These are phyloP conservation scores for Apiospora kogelbergensis DNA, from an alignment of 2,329 filamentous ascomycete genomes.

Conservation along the genomic window DNA sequence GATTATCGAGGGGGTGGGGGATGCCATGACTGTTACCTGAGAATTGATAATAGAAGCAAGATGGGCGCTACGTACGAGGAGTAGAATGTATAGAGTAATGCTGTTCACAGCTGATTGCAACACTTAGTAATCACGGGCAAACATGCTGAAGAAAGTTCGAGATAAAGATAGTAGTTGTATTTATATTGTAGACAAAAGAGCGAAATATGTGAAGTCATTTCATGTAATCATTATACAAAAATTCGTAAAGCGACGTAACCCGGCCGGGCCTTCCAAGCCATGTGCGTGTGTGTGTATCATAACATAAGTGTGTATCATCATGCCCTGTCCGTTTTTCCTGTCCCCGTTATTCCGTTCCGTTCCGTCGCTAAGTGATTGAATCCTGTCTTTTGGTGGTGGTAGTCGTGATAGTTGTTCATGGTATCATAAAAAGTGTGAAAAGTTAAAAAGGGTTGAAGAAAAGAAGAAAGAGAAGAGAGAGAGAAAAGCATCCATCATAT, in stretches of 20 bases:
- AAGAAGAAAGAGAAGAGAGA: neutral
- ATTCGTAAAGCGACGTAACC: conserved; percentile 6
- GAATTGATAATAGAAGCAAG: neutral
- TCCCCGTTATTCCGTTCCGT: neutral
- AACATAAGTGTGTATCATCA: neutral
- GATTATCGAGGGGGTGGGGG: conserved; percentile 20
- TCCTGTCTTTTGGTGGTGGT: neutral
- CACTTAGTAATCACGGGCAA: neutral
- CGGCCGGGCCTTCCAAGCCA: neutral
- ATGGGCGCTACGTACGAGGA: neutral
- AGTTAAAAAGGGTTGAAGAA: neutral
- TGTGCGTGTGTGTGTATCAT: neutral
- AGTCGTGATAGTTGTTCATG: neutral
- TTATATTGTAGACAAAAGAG: neutral
- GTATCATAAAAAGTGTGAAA: neutral
- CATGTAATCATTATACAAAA: neutral
- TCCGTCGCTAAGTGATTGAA: neutral
- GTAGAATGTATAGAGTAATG: neutral
- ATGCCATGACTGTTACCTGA: conserved; percentile 11
- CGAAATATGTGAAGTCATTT: neutral
- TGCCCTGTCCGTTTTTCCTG: neutral
- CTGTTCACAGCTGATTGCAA: neutral
- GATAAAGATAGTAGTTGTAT: neutral
- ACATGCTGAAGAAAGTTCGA: neutral
- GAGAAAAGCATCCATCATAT: neutral